Base-by-base conservation (phyloP, 2,329 filamentous ascomycete genomes). In the Cercospora beticola region DNA sequence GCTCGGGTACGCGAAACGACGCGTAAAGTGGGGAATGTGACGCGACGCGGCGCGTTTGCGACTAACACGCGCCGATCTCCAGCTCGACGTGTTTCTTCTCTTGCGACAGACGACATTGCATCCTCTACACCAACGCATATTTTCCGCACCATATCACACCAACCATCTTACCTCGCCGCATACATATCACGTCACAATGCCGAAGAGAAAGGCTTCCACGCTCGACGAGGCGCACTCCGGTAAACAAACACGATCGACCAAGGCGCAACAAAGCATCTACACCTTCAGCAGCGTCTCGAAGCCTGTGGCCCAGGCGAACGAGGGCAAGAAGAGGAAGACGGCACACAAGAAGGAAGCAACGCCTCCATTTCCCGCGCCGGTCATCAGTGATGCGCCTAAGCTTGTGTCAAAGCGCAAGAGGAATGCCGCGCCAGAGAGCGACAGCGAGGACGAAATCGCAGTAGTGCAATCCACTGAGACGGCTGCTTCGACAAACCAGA, bases 161-260 rank as follows among this genome's bases (percentile, higher is more conserved):
- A 46, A 30, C 59, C 69, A 73, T 72, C 36, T 64, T 70, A 73
- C 21, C 52, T 30, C 57, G 33, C 70, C 40, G 66, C 97, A 68
- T 88, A 88, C 72, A 97, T 88, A 66, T 87, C 70, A 31, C 28
- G 64, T 16, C 54, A 78, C 76, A 74, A 71, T 75, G 31, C 64
- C 64, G 43, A 78, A 78, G 67, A 73, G 76, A 65, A 78, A 76
- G 70, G 70, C 70, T 62, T 68, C 68, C 30, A 68, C 67, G 8
- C 43, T 68, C 16, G 72, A 70, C 52, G 73, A 73, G 43, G 68
- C 70, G 16, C 62, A 68, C 26, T 52, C 64, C 14, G n/a, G 66
- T 72, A 74, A 75, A 74, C 74, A 76, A 69, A 73, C 70, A 23
- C 68, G 68, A 40, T 66, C 67, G 21, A 68, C 57, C 63, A 73